Percentiles rank a stretch among this genome's conserved stretches.
Conservation (phyloP, 768 basidiomycete species). For the Agaricus blazei region DNA sequence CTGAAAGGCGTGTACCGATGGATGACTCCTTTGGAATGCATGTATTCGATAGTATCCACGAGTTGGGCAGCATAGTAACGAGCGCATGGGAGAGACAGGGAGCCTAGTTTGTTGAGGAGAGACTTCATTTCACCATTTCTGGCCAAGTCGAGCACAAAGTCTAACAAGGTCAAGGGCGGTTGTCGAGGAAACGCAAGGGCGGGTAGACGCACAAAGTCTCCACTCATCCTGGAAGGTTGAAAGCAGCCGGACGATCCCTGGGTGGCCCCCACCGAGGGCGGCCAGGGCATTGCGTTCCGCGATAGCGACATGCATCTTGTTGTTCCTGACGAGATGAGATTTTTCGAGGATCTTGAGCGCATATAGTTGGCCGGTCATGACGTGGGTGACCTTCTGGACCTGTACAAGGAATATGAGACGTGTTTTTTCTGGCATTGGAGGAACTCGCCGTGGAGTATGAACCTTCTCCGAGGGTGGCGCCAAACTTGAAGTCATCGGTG, state of each 20-base stretch:
- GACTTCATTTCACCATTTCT: slow-evolving; percentile 75
- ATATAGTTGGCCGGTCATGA: slow-evolving; percentile 22
- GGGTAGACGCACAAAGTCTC: slow-evolving; percentile 67
- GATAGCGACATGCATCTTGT: slow-evolving; percentile 72
- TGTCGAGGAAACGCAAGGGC: background rate
- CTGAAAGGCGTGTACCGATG: slow-evolving; percentile 47
- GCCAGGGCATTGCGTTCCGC: slow-evolving; percentile 79
- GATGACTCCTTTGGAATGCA: slow-evolving; percentile 86
- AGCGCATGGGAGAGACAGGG: slow-evolving; percentile 71
- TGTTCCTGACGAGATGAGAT: slow-evolving; percentile 71
- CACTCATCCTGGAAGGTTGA: slow-evolving; percentile 85
- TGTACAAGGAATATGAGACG: slow-evolving; percentile 19
- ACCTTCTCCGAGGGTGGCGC: slow-evolving; percentile 72
- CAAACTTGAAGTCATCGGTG: slow-evolving; percentile 68
- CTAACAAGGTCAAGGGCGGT: slow-evolving; percentile 29
- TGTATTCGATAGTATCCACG: slow-evolving; percentile 82
- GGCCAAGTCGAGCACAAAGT: slow-evolving; percentile 76
- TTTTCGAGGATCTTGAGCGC: slow-evolving; percentile 64
- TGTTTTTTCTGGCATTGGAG: background rate
- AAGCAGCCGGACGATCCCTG: slow-evolving; percentile 75
- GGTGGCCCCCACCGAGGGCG: slow-evolving; percentile 59
- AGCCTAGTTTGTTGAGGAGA: slow-evolving; percentile 74
- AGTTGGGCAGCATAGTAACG: slow-evolving; percentile 89
- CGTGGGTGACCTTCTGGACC: slow-evolving; percentile 55
- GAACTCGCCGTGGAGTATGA: slow-evolving; percentile 73